These are phyloP conservation scores for Zymoseptoria brevis DNA, from an alignment of 2,329 filamentous ascomycete species.

Conservation along the genomic window DNA sequence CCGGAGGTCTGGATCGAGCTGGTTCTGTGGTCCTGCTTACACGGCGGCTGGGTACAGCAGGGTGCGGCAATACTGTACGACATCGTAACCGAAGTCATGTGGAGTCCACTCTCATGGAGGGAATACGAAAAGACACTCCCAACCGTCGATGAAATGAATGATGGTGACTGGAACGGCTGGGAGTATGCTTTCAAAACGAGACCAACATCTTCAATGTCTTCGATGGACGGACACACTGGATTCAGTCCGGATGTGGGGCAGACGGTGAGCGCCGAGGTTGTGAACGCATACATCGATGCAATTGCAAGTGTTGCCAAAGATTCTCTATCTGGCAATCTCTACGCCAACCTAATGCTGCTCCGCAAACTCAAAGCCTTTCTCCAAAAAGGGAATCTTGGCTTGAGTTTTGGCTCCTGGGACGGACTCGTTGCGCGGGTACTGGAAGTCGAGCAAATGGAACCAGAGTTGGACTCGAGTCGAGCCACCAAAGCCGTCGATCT, in stretches of 20 bases:
- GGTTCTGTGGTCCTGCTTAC: conserved; percentile 44
- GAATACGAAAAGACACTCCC: conserved; percentile 28
- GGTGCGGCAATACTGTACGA: conserved; percentile 34
- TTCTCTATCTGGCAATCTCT: no score
- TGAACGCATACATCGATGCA: conserved; percentile 48
- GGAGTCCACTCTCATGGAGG: conserved; percentile 36
- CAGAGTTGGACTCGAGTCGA: conserved; percentile 25
- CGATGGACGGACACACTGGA: conserved; percentile 11
- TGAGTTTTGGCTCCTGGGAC: conserved; percentile 38
- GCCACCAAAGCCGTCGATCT: conserved; percentile 17
- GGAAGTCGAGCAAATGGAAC: conserved; percentile 41
- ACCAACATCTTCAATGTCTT: conserved; percentile 13
- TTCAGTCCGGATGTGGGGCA: conserved; percentile 26
- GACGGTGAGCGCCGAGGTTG: conserved; percentile 52
- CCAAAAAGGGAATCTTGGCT: conserved; percentile 24
- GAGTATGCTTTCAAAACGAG: conserved; percentile 26
- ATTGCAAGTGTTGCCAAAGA: conserved; percentile 39
- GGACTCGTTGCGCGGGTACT: conserved; percentile 43
- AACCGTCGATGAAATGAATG: conserved; percentile 15
- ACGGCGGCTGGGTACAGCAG: conserved; percentile 40
- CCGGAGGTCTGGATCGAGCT: conserved; percentile 46
- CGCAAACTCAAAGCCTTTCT: conserved; percentile 17
- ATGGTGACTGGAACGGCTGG: conserved; percentile 24
- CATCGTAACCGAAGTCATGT: conserved; percentile 19
- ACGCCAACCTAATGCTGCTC: conserved; percentile 27